Evolutionary conservation across 225 moss, liverwort and hornwort genomes (phyloP).

Genomic region (Physcomitrellopsis africana): DNA sequence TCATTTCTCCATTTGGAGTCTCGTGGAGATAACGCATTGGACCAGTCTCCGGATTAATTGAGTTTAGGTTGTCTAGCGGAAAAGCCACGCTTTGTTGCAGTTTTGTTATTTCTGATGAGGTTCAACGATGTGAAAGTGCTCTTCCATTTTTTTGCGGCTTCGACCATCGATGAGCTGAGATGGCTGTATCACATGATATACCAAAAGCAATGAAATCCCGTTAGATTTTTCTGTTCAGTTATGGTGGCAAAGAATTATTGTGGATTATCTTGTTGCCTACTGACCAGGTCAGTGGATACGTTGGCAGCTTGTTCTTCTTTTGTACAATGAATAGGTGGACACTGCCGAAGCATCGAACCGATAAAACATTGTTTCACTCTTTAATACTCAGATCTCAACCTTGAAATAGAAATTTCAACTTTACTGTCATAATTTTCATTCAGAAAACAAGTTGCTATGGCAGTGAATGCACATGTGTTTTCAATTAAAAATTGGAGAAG

Average conservation of each 20-base stretch:
- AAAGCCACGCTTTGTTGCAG: conserved; percentile 21
- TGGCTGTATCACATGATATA: not conserved
- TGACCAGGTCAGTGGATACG: too few species aligned
- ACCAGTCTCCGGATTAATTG: conserved; percentile 14
- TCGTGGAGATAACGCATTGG: conserved; percentile 21
- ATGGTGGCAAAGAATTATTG: not conserved
- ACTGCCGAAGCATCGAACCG: too few species aligned
- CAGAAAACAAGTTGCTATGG: too few species aligned
- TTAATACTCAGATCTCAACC: too few species aligned
- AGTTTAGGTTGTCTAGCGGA: conserved; percentile 24
- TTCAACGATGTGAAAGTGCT: conserved; percentile 16
- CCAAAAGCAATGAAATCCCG: not conserved
- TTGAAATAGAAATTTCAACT: too few species aligned
- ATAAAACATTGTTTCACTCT: too few species aligned
- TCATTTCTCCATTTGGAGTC: conserved; percentile 2
- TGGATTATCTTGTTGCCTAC: not conserved
- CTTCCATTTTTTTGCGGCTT: conserved; percentile 21
- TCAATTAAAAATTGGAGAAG: too few species aligned
- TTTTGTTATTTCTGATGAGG: conserved; percentile 32
- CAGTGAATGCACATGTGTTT: too few species aligned
- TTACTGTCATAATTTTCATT: too few species aligned
- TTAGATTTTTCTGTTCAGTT: not conserved
- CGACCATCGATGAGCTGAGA: conserved; percentile 20
- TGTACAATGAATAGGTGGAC: too few species aligned
- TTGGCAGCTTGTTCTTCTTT: too few species aligned